These are phyloP conservation scores for Hansenula sp. DNA, from an alignment of 1,139 yeast genomes.

Conservation along the genomic window DNA sequence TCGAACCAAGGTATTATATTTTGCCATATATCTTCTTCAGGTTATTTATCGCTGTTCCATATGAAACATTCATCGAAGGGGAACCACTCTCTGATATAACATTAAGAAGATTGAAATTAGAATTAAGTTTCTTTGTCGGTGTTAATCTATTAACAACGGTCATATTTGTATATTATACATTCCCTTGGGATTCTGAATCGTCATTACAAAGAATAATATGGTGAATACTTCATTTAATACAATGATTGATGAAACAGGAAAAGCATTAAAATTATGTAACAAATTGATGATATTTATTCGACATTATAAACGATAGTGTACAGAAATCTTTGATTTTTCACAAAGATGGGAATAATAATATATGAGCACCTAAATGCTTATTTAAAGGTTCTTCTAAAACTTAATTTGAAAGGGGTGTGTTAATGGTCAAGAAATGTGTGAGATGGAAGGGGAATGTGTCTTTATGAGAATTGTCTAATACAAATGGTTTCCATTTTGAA, in stretches of 20 bases:
- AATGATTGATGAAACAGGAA: too few relatives aligned
- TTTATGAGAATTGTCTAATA: too few relatives aligned
- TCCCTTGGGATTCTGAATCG: constrained; percentile 64
- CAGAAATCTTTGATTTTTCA: too few relatives aligned
- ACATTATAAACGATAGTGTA: neutral
- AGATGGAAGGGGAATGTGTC: too few relatives aligned
- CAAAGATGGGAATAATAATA: neutral
- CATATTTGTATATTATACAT: constrained; percentile 60
- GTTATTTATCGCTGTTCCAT: constrained; percentile 43
- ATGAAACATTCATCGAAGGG: constrained; percentile 29
- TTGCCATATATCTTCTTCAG: constrained; percentile 78
- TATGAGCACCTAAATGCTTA: neutral
- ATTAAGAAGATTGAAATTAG: constrained; percentile 42
- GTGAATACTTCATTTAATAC: constrained; percentile 34
- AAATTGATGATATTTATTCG: neutral
- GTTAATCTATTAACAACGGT: constrained; percentile 50
- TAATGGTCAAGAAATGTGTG: too few relatives aligned
- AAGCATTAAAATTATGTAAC: neutral
- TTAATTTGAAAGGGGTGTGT: too few relatives aligned
- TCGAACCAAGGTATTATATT: constrained; percentile 92
- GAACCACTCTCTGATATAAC: constrained; percentile 22
- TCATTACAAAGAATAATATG: constrained; percentile 79
- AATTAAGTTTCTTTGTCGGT: constrained; percentile 55
- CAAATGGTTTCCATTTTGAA: too few relatives aligned
- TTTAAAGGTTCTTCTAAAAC: constrained; percentile 14